phyloP scores from a whole-genome alignment of 495 filamentous ascomycete genomes.

The Penicillium paradoxum region DNA sequence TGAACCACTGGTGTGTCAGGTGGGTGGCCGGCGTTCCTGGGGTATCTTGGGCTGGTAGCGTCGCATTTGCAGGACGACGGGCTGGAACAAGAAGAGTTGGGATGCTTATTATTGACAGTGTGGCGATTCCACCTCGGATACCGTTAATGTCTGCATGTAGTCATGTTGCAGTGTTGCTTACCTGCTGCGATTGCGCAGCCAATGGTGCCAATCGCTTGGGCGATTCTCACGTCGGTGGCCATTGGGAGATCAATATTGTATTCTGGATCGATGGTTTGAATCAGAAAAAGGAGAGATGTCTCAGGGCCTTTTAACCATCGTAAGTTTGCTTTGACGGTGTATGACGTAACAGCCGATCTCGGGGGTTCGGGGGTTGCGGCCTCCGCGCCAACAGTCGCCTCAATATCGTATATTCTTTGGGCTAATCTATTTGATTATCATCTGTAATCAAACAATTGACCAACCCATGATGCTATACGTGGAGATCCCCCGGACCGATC shows the following conservation, averaged over 20 bases:
- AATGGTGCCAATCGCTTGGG: conserved; percentile 25
- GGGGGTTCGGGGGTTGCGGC: not conserved
- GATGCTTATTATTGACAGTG: conserved; percentile 21
- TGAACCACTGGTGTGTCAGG: conserved; percentile 30
- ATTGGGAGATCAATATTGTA: not conserved
- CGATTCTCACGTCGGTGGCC: conserved; percentile 14
- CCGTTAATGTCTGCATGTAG: not conserved
- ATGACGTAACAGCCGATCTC: not conserved
- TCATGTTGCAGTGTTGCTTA: conserved; percentile 1
- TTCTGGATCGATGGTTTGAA: too few relatives aligned
- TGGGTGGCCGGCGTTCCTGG: conserved; percentile 20
- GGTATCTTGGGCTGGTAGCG: not conserved
- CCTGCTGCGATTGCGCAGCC: conserved; percentile 25
- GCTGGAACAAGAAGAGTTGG: conserved; percentile 22
- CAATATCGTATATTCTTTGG: too few relatives aligned
- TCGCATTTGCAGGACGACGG: conserved; percentile 15
- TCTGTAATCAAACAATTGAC: too few relatives aligned
- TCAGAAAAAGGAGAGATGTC: not conserved
- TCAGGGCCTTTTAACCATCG: not conserved
- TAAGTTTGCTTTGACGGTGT: too few relatives aligned
- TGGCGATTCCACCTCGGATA: conserved; percentile 20
- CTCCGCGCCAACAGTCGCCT: too few relatives aligned
- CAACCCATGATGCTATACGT: too few relatives aligned
- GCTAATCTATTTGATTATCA: too few relatives aligned
- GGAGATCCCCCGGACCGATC: not conserved